Base-by-base conservation (phyloP, 2,329 filamentous ascomycete species). In the Hysterium pulicare region DNA sequence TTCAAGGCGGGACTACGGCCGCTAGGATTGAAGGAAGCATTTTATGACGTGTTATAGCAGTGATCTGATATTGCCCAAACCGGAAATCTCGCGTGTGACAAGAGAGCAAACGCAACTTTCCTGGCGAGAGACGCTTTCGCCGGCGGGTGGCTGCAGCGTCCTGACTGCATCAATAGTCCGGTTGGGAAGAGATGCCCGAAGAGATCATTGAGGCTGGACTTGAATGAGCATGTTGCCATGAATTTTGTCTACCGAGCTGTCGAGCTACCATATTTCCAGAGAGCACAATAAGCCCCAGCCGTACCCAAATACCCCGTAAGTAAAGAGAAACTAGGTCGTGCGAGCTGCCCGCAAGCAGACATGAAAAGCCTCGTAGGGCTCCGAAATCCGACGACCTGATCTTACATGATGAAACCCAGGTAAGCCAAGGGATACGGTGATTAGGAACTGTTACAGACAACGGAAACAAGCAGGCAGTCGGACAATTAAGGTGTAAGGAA, bases 141-240 rank as follows among this genome's bases (percentile, higher is more conserved):
- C 26, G 34, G 16, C 45, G 51, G 47, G 30, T 44, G 43, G 45
- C 46, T 49, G 48, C 48, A 53, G 44, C 38, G 32, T 17, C 44
- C 4, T 32, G 28, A 4, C 28, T 32, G 28, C 17, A 16, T 16
- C 28, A 13, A 32, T 13, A 32, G 28, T n/a, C 17, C 28, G 5
- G 28, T 32, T 16, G 28, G 28, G 5, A 16, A 32, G 28, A 32
- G n/a, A 10, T 4, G 28, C 28, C n/a, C n/a, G n/a, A n/a, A n/a
- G n/a, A n/a, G n/a, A n/a, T n/a, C n/a, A n/a, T n/a, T n/a, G n/a
- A n/a, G n/a, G n/a, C n/a, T n/a, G n/a, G n/a, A n/a, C n/a, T n/a
- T n/a, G n/a, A n/a, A n/a, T 13, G 24, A 13, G 13, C 24, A 28
- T 28, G 24, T 28, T 28, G 24, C 24, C 24, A 13, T 28, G 24